Evolutionary conservation across 768 basidiomycete species (phyloP).

Genomic region (Termitomyces titanicus): DNA sequence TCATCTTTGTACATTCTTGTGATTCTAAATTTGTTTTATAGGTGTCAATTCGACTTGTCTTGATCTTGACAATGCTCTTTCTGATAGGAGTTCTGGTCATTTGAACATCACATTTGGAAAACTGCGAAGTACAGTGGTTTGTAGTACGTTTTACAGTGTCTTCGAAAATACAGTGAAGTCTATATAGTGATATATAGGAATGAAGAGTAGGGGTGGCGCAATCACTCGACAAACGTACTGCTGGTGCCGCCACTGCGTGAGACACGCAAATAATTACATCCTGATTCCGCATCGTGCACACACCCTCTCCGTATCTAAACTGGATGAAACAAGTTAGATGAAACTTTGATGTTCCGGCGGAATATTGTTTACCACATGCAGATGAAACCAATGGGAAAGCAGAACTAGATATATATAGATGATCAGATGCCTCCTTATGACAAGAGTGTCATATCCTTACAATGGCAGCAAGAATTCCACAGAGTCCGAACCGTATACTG

Average conservation of each 20-base stretch:
- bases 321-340: background rate
- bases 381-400: slow-evolving; percentile 22
- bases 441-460: slow-evolving; percentile 10
- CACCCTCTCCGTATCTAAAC: slow-evolving; percentile 27
- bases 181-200: background rate
- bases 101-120: background rate
- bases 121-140: background rate
- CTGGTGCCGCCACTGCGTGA: background rate
- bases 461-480: slow-evolving; percentile 26
- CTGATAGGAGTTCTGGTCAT: background rate
- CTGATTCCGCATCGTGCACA: slow-evolving; percentile 30
- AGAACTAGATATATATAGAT: slow-evolving; percentile 11
- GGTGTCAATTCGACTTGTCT: background rate
- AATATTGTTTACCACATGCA: slow-evolving; percentile 21
- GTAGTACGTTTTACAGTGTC: background rate
- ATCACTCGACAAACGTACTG: background rate
- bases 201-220: background rate
- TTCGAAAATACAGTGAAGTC: background rate
- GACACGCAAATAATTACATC: slow-evolving; percentile 12
- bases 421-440: background rate
- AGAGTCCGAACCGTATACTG: slow-evolving; percentile 22
- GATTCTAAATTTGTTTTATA: background rate
- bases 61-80: background rate
- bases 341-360: background rate
- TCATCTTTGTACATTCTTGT: background rate